Evolutionary conservation across 1,139 yeast genomes (phyloP).

Genomic region (Scheffersomyces titani): DNA sequence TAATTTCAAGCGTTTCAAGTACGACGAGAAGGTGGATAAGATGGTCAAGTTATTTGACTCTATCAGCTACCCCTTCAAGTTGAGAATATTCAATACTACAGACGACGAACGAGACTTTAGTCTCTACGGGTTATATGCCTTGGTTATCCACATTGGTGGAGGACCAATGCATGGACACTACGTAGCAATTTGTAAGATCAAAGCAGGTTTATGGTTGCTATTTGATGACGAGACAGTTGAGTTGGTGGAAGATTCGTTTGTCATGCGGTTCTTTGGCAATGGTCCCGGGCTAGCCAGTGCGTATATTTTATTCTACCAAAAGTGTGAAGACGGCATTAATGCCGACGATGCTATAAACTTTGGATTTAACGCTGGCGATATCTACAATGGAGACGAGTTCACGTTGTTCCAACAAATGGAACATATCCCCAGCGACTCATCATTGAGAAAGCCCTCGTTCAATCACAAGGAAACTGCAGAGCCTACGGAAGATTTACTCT

Average conservation of each 20-base stretch:
- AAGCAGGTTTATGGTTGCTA: slow-evolving; percentile 80
- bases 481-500: slow-evolving; percentile 9
- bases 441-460: slow-evolving; percentile 9
- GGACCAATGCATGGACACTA: slow-evolving; percentile 99
- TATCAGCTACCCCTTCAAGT: slow-evolving; percentile 73
- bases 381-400: slow-evolving; percentile 33
- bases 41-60: slow-evolving; percentile 87
- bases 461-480: slow-evolving; percentile 9
- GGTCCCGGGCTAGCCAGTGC: slow-evolving; percentile 90
- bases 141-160: slow-evolving; percentile 94
- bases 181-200: slow-evolving; percentile 81
- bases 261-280: slow-evolving; percentile 85
- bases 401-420: slow-evolving; percentile 9
- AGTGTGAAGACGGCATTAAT: slow-evolving; percentile 21
- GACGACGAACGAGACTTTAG: slow-evolving; percentile 31
- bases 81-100: slow-evolving; percentile 77
- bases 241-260: slow-evolving; percentile 79
- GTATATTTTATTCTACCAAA: slow-evolving; percentile 74
- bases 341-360: slow-evolving; percentile 28
- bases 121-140: slow-evolving; percentile 80
- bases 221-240: slow-evolving; percentile 97
- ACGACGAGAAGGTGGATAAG: slow-evolving; percentile 77
- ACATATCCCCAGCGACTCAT: slow-evolving; percentile 9
- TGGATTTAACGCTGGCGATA: slow-evolving; percentile 31
- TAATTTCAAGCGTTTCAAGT: slow-evolving; percentile 89